Evolutionary conservation across 2,329 filamentous ascomycete genomes (phyloP).

Genomic region (Fusarium tuaranense): DNA sequence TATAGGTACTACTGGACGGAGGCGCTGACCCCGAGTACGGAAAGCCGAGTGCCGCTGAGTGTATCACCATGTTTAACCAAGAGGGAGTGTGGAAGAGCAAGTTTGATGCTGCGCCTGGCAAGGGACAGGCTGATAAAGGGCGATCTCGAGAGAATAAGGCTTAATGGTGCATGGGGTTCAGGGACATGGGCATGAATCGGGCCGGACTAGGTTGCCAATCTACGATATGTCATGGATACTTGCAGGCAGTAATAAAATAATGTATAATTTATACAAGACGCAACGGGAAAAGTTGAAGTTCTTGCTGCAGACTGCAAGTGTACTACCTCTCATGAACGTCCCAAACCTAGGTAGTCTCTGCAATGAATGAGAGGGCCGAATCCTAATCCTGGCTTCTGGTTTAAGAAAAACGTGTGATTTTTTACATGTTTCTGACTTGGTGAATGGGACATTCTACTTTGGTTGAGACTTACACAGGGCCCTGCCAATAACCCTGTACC

Average conservation of each 20-base stretch:
- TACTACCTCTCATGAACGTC: not conserved
- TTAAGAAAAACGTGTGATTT: too few relatives aligned
- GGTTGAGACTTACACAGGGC: not conserved
- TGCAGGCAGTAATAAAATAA: not conserved
- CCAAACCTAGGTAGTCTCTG: not conserved
- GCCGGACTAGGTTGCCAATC: not conserved
- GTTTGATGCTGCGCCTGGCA: constrained; percentile 62
- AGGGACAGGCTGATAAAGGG: constrained; percentile 46
- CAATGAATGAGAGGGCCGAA: not conserved
- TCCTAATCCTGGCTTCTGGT: too few relatives aligned
- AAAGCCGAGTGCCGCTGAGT: constrained; percentile 61
- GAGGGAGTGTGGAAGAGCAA: constrained; percentile 61
- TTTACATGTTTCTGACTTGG: not conserved
- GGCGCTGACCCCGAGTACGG: constrained; percentile 67
- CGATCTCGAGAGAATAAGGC: not conserved
- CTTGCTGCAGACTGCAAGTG: not conserved
- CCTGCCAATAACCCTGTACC: not conserved
- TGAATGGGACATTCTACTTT: not conserved
- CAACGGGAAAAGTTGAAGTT: not conserved
- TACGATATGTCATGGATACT: not conserved
- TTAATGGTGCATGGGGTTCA: not conserved
- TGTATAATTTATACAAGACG: not conserved
- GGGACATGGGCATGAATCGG: not conserved
- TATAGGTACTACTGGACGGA: constrained; percentile 60
- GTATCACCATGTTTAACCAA: constrained; percentile 64